These are phyloP conservation scores for Solanum paucissectum DNA, from an alignment of 257 asterid genomes.

Conservation along the genomic window DNA sequence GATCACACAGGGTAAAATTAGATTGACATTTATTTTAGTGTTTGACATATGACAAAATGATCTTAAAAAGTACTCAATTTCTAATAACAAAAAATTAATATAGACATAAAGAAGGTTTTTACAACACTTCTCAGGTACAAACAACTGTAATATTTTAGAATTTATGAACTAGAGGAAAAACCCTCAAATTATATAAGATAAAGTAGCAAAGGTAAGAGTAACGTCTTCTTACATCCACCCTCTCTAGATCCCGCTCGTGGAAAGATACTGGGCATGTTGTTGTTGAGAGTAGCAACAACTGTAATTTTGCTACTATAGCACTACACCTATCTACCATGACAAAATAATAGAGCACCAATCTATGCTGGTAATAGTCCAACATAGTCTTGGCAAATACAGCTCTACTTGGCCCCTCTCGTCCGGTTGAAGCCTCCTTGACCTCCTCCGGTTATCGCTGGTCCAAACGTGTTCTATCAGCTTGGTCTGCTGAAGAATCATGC, in stretches of 20 bases:
- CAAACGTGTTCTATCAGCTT: background rate
- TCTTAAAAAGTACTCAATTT: background rate
- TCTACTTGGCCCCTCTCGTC: background rate
- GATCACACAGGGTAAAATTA: background rate
- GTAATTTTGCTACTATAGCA: background rate
- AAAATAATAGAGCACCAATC: background rate
- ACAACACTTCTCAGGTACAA: background rate
- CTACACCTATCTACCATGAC: background rate
- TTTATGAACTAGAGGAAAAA: background rate
- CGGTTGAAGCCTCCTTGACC: background rate
- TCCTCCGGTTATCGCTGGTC: background rate
- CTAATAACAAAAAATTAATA: background rate
- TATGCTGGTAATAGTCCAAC: background rate
- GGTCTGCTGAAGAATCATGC: background rate
- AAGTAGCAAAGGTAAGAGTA: background rate
- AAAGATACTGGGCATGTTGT: background rate
- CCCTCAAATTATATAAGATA: background rate
- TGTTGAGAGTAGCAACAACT: background rate
- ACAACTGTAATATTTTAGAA: background rate
- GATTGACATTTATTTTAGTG: background rate
- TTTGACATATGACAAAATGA: background rate
- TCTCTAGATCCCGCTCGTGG: background rate
- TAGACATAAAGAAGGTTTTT: background rate
- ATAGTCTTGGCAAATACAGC: background rate
- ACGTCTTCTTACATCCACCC: background rate